These are phyloP conservation scores for Erysimum cheiranthoides DNA, from an alignment of 345 rosid genomes.

Conservation along the genomic window DNA sequence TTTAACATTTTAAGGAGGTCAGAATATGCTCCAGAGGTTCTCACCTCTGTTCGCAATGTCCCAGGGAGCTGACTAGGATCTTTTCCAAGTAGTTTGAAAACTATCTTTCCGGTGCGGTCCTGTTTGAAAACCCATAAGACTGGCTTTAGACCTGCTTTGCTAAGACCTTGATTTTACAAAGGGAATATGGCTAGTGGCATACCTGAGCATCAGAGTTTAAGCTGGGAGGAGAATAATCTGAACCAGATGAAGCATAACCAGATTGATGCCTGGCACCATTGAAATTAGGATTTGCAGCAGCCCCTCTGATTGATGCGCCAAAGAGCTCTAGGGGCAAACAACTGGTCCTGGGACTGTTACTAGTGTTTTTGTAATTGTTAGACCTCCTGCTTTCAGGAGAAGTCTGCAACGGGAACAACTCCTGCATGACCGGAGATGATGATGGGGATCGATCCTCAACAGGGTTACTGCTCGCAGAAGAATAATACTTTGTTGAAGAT, in stretches of 20 bases:
- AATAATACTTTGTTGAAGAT: conserved; percentile 77
- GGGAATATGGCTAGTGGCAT: conserved; percentile 3
- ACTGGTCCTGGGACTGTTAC: conserved; percentile 49
- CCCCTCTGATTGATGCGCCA: conserved; percentile 52
- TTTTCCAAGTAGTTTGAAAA: conserved; percentile 70
- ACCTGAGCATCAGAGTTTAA: conserved; percentile 83
- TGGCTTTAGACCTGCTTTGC: conserved; percentile 9
- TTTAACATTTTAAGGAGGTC: not conserved
- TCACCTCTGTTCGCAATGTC: conserved; percentile 66
- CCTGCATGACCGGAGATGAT: conserved; percentile 76
- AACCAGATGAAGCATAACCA: conserved; percentile 86
- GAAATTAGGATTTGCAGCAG: conserved; percentile 48
- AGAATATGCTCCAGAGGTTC: conserved; percentile 13
- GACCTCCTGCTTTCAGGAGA: conserved; percentile 57
- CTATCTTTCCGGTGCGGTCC: conserved; percentile 73
- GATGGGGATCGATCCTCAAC: conserved; percentile 74
- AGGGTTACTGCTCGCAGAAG: conserved; percentile 92
- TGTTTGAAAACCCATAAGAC: conserved; percentile 31
- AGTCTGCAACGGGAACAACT: conserved; percentile 72
- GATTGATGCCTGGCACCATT: conserved; percentile 57
- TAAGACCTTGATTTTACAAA: conserved; percentile 11
- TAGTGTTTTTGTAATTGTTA: conserved; percentile 48
- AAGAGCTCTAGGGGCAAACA: conserved; percentile 75
- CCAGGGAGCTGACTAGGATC: conserved; percentile 82
- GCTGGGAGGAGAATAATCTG: conserved; percentile 84